phyloP scores from a whole-genome alignment of 208 protist species.

The Leishmania gerbilli region DNA sequence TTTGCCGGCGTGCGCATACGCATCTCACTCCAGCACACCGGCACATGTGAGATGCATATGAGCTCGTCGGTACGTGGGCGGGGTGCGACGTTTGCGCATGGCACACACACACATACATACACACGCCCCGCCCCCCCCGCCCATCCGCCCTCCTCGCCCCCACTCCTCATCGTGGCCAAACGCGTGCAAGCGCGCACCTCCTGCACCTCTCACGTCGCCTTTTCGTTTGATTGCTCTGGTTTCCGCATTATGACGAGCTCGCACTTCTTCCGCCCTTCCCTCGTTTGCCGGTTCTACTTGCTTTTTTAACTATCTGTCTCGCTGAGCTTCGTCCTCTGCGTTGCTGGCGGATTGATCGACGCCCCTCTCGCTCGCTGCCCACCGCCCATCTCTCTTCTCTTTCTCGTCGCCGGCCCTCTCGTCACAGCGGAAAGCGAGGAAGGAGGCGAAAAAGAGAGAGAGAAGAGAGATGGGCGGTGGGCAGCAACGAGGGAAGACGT shows the following conservation, averaged over 20 bases:
- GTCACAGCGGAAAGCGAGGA: background rate
- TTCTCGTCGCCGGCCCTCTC: background rate
- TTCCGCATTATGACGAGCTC: background rate
- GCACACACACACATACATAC: background rate
- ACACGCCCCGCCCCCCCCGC: too few species aligned
- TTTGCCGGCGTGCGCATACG: background rate
- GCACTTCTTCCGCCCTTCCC: background rate
- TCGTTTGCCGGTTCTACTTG: background rate
- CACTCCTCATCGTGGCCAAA: background rate
- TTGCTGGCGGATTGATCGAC: background rate
- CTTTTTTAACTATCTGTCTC: background rate
- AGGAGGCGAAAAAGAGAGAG: background rate
- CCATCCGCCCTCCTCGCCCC: background rate
- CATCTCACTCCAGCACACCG: background rate
- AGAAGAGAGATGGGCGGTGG: background rate
- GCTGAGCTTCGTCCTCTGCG: background rate
- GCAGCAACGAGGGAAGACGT: background rate
- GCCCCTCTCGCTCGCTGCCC: background rate
- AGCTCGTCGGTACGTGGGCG: background rate
- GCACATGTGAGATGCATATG: background rate
- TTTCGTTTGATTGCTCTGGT: background rate
- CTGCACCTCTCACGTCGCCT: background rate
- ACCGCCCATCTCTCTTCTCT: background rate
- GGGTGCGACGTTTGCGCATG: background rate
- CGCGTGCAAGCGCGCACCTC: background rate